Conservation (phyloP, 2,329 filamentous ascomycete species). For the Cladosporium cucumerinum region DNA sequence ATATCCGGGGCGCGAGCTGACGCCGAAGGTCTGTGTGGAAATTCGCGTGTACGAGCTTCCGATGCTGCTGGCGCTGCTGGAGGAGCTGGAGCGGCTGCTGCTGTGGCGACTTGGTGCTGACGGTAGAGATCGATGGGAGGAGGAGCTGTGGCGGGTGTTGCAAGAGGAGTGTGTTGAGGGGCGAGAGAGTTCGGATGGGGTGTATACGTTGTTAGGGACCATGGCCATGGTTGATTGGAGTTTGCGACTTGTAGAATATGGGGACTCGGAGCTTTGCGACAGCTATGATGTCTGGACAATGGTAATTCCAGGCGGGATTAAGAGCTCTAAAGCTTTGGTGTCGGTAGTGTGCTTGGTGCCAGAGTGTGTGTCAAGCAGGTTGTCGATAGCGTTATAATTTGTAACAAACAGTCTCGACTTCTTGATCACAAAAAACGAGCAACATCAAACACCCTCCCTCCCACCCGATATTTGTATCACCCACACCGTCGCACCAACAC, state of each 20-base stretch:
- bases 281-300: not conserved
- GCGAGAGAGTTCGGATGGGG: not conserved
- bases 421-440: not conserved
- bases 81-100: not conserved
- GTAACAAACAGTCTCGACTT: not conserved
- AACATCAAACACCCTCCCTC: not conserved
- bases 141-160: not conserved
- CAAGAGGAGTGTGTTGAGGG: not conserved
- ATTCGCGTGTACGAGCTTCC: not conserved
- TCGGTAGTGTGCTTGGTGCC: not conserved
- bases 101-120: not conserved
- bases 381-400: not conserved
- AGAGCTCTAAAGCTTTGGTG: not conserved
- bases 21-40: constrained; percentile 8
- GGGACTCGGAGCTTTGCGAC: not conserved
- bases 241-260: not conserved
- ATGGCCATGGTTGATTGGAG: not conserved
- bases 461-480: not conserved
- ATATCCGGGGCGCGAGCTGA: constrained; percentile 3
- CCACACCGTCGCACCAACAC: not conserved
- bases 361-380: not conserved
- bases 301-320: not conserved
- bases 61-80: not conserved
- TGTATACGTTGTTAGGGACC: not conserved
- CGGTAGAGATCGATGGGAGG: not conserved